Evolutionary conservation across 2,329 filamentous ascomycete species (phyloP).

Genomic region (Malbranchea zuffiana): DNA sequence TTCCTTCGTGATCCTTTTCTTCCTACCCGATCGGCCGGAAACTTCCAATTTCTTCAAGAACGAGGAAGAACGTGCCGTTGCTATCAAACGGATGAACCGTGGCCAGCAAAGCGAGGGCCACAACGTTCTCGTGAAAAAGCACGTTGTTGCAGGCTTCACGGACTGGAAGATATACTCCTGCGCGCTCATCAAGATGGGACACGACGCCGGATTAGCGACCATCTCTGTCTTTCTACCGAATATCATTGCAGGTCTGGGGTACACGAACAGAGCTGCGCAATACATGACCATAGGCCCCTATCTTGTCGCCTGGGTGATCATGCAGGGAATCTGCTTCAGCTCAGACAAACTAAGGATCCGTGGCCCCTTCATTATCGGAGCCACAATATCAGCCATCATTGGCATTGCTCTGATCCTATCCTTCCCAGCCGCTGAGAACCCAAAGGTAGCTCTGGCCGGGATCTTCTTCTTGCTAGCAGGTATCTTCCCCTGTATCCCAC

Average conservation of each 20-base stretch:
- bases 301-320: constrained; percentile 52
- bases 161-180: constrained; percentile 15
- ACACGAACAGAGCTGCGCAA: constrained; percentile 42
- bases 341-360: constrained; percentile 44
- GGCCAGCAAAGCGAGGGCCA: constrained; percentile 14
- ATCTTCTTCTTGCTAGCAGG: constrained; percentile 13
- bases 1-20: constrained; percentile 32
- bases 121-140: constrained; percentile 11
- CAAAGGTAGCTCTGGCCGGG: constrained; percentile 11
- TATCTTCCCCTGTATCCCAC: constrained; percentile 14
- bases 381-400: constrained; percentile 40
- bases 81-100: constrained; percentile 14
- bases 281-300: constrained; percentile 45
- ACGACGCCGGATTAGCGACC: constrained; percentile 25
- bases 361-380: constrained; percentile 44
- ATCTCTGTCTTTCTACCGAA: constrained; percentile 34
- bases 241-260: constrained; percentile 43
- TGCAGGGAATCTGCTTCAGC: constrained; percentile 40
- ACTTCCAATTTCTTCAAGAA: constrained; percentile 13
- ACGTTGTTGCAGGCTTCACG: constrained; percentile 13
- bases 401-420: constrained; percentile 31
- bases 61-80: constrained; percentile 12
- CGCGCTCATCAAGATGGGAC: constrained; percentile 14
- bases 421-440: constrained; percentile 11
- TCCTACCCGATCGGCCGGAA: constrained; percentile 35